phyloP scores from a whole-genome alignment of 2,329 filamentous ascomycete genomes.

The Nothomitra cinnamomea region DNA sequence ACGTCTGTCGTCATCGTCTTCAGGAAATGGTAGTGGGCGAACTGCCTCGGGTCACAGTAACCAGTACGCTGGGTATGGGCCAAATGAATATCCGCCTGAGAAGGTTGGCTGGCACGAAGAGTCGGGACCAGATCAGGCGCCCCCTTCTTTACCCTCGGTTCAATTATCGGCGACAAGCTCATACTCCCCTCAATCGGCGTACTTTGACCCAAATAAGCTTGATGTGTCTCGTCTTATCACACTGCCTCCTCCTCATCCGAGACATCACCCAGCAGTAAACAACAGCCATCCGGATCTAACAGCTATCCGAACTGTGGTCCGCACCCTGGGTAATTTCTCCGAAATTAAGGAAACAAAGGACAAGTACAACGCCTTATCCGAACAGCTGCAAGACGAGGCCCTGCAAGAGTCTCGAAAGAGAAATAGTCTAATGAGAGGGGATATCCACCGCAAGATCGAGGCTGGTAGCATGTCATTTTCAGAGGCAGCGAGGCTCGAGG shows the following conservation, averaged over 20 bases:
- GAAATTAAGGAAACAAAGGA: conserved; percentile 55
- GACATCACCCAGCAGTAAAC: conserved; percentile 88
- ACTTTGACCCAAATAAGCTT: conserved; percentile 38
- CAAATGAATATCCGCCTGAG: conserved; percentile 46
- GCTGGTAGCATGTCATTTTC: conserved; percentile 66
- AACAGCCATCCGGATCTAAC: conserved; percentile 88
- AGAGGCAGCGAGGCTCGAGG: conserved; percentile 67
- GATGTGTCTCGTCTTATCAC: conserved; percentile 89
- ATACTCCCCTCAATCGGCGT: conserved; percentile 18
- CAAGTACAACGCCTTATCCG: conserved; percentile 31
- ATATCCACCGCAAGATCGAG: conserved; percentile 63
- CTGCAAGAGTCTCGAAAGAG: conserved; percentile 41
- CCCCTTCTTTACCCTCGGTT: conserved; percentile 14
- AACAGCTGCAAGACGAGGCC: conserved; percentile 35
- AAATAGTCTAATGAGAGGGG: conserved; percentile 40
- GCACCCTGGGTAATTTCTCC: conserved; percentile 53
- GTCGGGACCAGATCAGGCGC: not conserved
- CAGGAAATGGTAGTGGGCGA: conserved; percentile 16
- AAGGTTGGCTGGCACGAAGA: conserved; percentile 39
- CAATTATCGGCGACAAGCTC: not conserved
- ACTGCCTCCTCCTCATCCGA: conserved; percentile 80
- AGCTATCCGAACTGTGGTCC: conserved; percentile 55
- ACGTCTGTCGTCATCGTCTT: conserved; percentile 6
- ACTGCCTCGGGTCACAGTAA: conserved; percentile 19
- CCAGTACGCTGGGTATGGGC: conserved; percentile 23